Evolutionary conservation across 441 rosid genomes (phyloP).

Genomic region (Pelargonium fulgidum): DNA sequence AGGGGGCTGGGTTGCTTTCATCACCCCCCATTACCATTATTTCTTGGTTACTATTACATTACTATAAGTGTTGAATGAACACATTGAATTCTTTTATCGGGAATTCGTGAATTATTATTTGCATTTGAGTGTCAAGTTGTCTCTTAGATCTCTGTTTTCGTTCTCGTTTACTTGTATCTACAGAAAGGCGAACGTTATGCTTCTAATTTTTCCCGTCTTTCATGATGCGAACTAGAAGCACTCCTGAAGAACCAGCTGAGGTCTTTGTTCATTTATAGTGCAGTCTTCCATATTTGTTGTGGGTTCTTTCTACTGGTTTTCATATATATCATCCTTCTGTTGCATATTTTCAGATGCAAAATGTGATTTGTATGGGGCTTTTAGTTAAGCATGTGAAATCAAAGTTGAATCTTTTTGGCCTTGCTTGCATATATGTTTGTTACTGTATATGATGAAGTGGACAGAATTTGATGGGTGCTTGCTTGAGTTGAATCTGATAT

Average conservation of each 20-base stretch:
- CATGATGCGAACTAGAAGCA: not conserved
- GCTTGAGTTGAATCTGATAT: not conserved
- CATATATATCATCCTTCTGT: not conserved
- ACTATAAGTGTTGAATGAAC: constrained; percentile 22
- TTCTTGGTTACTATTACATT: constrained; percentile 18
- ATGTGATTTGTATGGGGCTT: not conserved
- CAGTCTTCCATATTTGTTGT: too few species aligned
- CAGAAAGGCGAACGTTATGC: not conserved
- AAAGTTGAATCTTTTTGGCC: not conserved
- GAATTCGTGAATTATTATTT: constrained; percentile 12
- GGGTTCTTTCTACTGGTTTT: not conserved
- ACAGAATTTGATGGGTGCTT: constrained; percentile 1
- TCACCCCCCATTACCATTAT: constrained; percentile 13
- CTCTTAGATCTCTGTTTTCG: not conserved
- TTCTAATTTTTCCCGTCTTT: not conserved
- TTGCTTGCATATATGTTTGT: not conserved
- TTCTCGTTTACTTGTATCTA: not conserved
- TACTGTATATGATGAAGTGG: not conserved
- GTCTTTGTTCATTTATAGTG: too few species aligned
- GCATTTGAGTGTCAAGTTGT: not conserved
- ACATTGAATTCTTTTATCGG: constrained; percentile 20
- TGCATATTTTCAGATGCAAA: not conserved
- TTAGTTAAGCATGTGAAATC: too few species aligned
- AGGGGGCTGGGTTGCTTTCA: constrained; percentile 17
- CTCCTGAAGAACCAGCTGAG: too few species aligned